Base-by-base conservation (phyloP, 2,329 filamentous ascomycete genomes). In the Immersiporthe knoxdaviesiana region DNA sequence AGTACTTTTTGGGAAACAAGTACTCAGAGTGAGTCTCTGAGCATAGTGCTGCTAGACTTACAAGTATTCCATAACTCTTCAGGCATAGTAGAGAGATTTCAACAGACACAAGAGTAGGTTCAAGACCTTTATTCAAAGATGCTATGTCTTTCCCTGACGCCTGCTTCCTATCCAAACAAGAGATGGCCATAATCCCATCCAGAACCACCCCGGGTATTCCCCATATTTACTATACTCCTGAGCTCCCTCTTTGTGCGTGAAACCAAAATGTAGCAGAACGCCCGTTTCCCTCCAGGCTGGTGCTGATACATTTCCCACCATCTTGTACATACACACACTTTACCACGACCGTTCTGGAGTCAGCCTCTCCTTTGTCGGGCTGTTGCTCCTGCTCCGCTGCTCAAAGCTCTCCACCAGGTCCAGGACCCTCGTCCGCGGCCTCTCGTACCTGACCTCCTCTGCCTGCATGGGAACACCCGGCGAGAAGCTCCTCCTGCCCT, bases 331-430 rank as follows among this genome's bases (percentile, higher is more conserved):
- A 16, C 27, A 8, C 21, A n/a, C 5, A n/a, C 50, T 21, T 37
- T 18, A 67, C 30, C 41, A 47, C 16, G 59, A 44, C 35, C 56
- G 62, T n/a, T 66, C 71, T 7, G 56, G 27, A 7, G 56, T 27
- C 14, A 50, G 32, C 30, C 65, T 54, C 5, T 61, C 65, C 65
- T 61, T 66, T 5, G 64, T 75, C 30, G 83, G 78, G 70, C 84
- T 86, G 5, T 73, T 75, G 32, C 81, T 80, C 56, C 80, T 78
- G 71, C 82, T 85, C 66, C 77, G 76, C 44, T 76, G 81, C 80
- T 89, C 87, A 70, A 88, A 81, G 69, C 78, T 82, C 73, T 88
- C 81, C 52, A 89, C 85, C 85, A 89, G 87, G 60, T 82, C 80
- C 61, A 86, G 75, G 37, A 89, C 87, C 47, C 81, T 76, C 18